phyloP scores from a whole-genome alignment of 371 early-diverging fungal species.

The Saksenaea oblongispora region DNA sequence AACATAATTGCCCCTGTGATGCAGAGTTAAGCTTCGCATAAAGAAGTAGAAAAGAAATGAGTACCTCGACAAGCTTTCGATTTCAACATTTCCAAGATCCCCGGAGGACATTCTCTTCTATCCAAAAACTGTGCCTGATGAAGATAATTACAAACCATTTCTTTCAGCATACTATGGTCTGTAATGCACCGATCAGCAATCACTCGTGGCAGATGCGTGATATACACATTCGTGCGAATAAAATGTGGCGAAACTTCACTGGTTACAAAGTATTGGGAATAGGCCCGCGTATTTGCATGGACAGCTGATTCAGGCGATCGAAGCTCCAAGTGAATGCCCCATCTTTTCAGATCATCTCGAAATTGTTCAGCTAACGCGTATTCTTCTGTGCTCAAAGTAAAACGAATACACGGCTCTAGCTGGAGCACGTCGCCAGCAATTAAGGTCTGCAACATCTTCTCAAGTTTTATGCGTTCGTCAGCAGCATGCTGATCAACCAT shows the following conservation, averaged over 20 bases:
- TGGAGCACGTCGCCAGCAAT: slow-evolving; percentile 28
- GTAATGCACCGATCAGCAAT: slow-evolving; percentile 66
- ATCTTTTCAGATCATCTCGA: slow-evolving; percentile 39
- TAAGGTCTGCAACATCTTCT: slow-evolving; percentile 42
- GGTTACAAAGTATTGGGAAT: slow-evolving; percentile 36
- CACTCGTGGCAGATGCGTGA: slow-evolving; percentile 45
- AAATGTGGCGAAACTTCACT: slow-evolving; percentile 22
- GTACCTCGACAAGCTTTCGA: slow-evolving; percentile 77
- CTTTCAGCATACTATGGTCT: slow-evolving; percentile 49
- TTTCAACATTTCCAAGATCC: slow-evolving; percentile 67
- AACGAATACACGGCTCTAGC: slow-evolving; percentile 51
- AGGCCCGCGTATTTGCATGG: slow-evolving; percentile 2
- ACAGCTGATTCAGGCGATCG: background rate
- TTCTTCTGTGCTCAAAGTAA: slow-evolving; percentile 48
- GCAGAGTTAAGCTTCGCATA: background rate
- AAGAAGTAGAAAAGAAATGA: background rate
- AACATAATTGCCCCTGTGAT: slow-evolving; percentile 76
- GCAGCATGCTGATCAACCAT: slow-evolving; percentile 88
- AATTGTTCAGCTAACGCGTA: slow-evolving; percentile 28
- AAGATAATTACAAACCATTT: slow-evolving; percentile 54
- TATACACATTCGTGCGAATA: background rate
- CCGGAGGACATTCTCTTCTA: slow-evolving; percentile 54
- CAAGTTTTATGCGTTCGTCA: slow-evolving; percentile 79
- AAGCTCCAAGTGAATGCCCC: slow-evolving; percentile 59
- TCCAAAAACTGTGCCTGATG: slow-evolving; percentile 27